Conservation (phyloP, 2,329 filamentous ascomycete species). For the Penicillium sp. region DNA sequence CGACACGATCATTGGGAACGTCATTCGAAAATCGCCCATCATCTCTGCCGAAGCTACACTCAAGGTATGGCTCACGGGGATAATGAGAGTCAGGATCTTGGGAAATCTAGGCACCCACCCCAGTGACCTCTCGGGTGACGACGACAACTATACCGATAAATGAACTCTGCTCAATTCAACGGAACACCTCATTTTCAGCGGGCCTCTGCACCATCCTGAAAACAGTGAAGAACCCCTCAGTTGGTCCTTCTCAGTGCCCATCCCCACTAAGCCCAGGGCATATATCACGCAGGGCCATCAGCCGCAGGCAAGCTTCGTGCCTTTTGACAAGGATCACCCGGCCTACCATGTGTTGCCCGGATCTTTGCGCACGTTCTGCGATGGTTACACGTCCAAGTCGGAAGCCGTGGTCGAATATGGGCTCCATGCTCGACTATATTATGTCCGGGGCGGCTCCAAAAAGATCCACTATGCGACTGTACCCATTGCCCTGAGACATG, state of each 20-base stretch:
- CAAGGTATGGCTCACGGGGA: neutral
- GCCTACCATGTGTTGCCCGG: neutral
- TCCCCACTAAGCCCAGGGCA: neutral
- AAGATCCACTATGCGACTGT: neutral
- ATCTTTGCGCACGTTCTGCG: neutral
- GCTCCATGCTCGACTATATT: neutral
- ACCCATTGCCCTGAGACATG: neutral
- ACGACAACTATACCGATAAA: neutral
- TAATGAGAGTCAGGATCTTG: neutral
- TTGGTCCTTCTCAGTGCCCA: slow-evolving; percentile 1
- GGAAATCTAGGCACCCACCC: neutral
- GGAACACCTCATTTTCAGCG: neutral
- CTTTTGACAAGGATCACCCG: neutral
- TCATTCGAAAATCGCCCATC: neutral
- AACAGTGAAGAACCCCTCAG: neutral
- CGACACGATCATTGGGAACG: slow-evolving; percentile 3
- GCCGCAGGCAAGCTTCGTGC: neutral
- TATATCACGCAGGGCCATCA: neutral
- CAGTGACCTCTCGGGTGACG: too few species aligned
- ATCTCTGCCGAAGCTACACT: neutral
- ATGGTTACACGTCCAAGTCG: neutral
- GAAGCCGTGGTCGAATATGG: neutral
- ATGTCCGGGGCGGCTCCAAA: neutral
- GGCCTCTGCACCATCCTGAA: neutral
- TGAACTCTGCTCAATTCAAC: neutral